These are phyloP conservation scores for Misopates orontium DNA, from an alignment of 257 asterid species.

Conservation along the genomic window DNA sequence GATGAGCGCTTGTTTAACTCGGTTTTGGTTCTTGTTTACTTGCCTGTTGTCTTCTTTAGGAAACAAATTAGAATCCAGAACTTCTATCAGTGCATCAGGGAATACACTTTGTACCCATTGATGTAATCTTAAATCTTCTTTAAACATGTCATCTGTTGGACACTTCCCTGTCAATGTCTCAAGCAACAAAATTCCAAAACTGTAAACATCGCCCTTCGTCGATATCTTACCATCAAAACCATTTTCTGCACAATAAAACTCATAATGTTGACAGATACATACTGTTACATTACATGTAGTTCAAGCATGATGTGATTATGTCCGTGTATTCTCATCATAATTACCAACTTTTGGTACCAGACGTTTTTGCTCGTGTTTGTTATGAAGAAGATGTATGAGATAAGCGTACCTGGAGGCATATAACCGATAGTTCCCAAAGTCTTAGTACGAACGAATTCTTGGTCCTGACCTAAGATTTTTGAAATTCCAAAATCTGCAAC, in stretches of 20 bases:
- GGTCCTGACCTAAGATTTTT: conserved; percentile 37
- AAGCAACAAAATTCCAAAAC: conserved; percentile 46
- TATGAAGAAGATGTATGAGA: no score
- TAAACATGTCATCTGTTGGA: conserved; percentile 40
- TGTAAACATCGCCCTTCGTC: conserved; percentile 42
- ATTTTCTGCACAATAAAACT: conserved; percentile 38
- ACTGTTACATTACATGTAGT: no score
- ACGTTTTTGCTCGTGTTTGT: no score
- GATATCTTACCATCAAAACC: conserved; percentile 45
- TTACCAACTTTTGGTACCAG: no score
- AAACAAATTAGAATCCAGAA: conserved; percentile 32
- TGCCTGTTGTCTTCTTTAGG: no score
- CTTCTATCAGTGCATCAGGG: conserved; percentile 35
- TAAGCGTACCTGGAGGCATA: conserved; percentile 54
- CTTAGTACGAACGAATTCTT: conserved; percentile 27
- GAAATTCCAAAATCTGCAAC: conserved; percentile 52
- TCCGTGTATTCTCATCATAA: no score
- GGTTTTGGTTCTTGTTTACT: not conserved
- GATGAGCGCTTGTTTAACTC: conserved; percentile 8
- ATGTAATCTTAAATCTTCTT: conserved; percentile 36
- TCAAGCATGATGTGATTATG: no score
- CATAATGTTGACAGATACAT: no score
- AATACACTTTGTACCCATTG: conserved; percentile 37
- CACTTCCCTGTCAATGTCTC: conserved; percentile 48
- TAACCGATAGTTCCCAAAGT: conserved; percentile 52